Evolutionary conservation across 225 moss, liverwort and hornwort genomes (phyloP).

Genomic region (Pseudisothecium myosuroides): DNA sequence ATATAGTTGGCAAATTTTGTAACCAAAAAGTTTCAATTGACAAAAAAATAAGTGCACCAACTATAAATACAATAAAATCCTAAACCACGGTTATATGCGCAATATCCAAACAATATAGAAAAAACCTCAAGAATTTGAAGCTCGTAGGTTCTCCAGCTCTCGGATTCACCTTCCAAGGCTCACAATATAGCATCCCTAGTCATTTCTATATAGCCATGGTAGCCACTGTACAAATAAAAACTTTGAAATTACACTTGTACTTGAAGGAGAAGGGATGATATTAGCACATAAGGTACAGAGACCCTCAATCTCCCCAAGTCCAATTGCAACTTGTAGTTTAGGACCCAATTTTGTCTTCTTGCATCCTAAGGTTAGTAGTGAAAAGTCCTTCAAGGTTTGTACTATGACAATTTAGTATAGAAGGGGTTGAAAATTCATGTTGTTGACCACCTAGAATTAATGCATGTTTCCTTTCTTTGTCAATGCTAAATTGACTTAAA

Average conservation of each 20-base stretch:
- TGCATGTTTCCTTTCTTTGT: background rate
- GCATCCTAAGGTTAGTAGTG: background rate
- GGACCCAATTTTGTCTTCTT: background rate
- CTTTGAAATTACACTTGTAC: background rate
- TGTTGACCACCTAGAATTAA: too few species aligned
- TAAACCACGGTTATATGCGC: background rate
- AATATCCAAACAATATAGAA: background rate
- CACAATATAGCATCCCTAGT: background rate
- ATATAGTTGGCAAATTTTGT: background rate
- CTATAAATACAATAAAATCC: too few species aligned
- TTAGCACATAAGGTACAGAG: background rate
- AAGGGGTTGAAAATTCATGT: background rate
- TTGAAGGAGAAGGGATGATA: background rate
- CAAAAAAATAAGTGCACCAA: too few species aligned
- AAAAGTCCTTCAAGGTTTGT: background rate
- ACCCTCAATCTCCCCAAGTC: background rate
- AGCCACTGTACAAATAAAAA: background rate
- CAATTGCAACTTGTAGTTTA: too few species aligned
- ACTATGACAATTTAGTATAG: background rate
- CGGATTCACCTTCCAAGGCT: accelerated
- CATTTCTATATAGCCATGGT: too few species aligned
- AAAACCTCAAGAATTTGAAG: background rate
- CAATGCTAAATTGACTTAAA: too few species aligned
- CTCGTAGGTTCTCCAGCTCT: accelerated
- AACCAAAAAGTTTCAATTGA: background rate